These are phyloP conservation scores for Fusarium globosum DNA, from an alignment of 2,329 filamentous ascomycete species.

Conservation along the genomic window DNA sequence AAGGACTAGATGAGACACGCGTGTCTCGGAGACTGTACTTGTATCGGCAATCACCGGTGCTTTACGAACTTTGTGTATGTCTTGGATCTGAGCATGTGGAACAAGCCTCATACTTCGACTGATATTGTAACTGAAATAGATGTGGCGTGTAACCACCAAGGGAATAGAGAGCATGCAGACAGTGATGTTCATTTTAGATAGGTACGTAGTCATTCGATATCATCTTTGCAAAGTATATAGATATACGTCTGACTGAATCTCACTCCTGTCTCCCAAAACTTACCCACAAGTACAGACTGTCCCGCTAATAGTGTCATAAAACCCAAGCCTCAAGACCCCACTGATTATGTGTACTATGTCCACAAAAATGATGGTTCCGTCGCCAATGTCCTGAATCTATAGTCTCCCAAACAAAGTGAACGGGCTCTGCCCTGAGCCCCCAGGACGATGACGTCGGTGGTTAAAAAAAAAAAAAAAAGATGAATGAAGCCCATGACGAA, in stretches of 20 bases:
- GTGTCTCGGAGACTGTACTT: constrained; percentile 18
- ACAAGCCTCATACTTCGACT: not conserved
- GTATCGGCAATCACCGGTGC: not conserved
- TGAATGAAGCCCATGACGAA: not conserved
- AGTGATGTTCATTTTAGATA: not conserved
- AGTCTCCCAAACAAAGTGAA: constrained; percentile 1
- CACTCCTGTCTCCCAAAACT: not conserved
- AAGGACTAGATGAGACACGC: not conserved
- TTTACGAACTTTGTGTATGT: not conserved
- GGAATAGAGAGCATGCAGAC: not conserved
- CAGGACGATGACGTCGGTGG: not conserved
- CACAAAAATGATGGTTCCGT: not conserved
- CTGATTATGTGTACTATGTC: constrained; percentile 9
- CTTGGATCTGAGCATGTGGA: constrained; percentile 2
- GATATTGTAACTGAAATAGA: not conserved
- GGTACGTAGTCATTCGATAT: not conserved
- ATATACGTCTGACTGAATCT: constrained; percentile 4
- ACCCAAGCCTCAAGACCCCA: not conserved
- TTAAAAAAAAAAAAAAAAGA: not conserved
- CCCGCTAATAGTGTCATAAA: not conserved
- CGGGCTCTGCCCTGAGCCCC: not conserved
- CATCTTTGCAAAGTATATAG: constrained; percentile 8
- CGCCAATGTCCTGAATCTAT: constrained; percentile 23
- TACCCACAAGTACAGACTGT: not conserved
- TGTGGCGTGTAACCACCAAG: not conserved